Evolutionary conservation across 2,329 filamentous ascomycete genomes (phyloP).

Genomic region (Colletotrichum kahawae): DNA sequence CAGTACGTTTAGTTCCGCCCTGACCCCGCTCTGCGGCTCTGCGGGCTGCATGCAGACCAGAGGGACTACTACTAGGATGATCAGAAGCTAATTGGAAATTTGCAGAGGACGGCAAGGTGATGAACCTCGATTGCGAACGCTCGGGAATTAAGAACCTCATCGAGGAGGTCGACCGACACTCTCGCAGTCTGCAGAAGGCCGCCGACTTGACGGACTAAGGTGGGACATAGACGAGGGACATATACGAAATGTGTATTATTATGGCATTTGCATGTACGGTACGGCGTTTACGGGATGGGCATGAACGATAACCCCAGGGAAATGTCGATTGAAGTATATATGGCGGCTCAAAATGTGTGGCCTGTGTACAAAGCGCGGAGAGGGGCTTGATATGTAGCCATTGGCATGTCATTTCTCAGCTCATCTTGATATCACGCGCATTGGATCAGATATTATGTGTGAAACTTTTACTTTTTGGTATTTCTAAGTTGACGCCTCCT

Average conservation of each 20-base stretch:
- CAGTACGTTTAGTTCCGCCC: slow-evolving; percentile 61
- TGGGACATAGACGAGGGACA: too few species aligned
- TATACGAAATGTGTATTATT: slow-evolving; percentile 5
- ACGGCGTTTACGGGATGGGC: slow-evolving; percentile 15
- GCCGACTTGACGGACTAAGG: slow-evolving; percentile 70
- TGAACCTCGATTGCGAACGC: slow-evolving; percentile 81
- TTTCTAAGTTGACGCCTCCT: not conserved
- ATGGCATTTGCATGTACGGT: slow-evolving; percentile 12
- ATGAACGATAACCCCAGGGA: slow-evolving; percentile 6
- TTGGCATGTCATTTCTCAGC: not conserved
- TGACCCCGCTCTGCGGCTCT: not conserved
- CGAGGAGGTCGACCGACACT: slow-evolving; percentile 90
- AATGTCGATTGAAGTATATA: not conserved
- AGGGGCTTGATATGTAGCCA: not conserved
- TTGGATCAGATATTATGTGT: not conserved
- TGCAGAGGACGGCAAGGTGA: slow-evolving; percentile 89
- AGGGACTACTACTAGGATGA: not conserved
- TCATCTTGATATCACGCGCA: not conserved
- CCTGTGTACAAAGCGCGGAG: not conserved
- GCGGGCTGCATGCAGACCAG: not conserved
- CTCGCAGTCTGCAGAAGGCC: slow-evolving; percentile 78
- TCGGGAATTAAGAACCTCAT: slow-evolving; percentile 85
- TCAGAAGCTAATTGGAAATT: not conserved
- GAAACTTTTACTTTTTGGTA: slow-evolving; percentile 13
- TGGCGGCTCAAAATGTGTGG: not conserved